A percentile compares a stretch with the other conserved stretches of the same genome.
Conservation (phyloP, 768 basidiomycete genomes). For the Leucogyrophana mollusca region DNA sequence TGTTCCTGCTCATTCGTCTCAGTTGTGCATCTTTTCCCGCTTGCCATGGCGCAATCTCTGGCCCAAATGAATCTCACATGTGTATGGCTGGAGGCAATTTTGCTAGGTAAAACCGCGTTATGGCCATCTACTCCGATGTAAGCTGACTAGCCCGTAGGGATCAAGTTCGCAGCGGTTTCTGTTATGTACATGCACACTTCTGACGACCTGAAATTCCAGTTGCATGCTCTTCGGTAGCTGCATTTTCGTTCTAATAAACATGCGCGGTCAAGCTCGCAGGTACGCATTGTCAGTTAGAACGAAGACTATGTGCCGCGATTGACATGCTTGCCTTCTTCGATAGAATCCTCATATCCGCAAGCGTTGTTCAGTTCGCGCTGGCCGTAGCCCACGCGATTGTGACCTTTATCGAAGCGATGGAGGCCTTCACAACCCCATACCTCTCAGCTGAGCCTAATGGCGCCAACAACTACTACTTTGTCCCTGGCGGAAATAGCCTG, state of each 20-base stretch:
- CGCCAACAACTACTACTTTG: neutral
- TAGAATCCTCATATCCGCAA: slow-evolving; percentile 11
- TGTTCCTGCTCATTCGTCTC: too few species aligned
- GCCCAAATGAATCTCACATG: slow-evolving; percentile 6
- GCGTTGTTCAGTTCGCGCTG: slow-evolving; percentile 15
- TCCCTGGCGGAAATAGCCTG: slow-evolving; percentile 1
- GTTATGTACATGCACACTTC: too few species aligned
- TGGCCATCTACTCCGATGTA: too few species aligned
- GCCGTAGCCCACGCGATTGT: slow-evolving; percentile 8
- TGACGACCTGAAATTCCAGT: neutral
- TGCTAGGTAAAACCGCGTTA: slow-evolving; percentile 18
- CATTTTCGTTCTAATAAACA: neutral
- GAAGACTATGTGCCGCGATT: neutral
- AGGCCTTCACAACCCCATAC: neutral
- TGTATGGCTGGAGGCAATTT: slow-evolving; percentile 10
- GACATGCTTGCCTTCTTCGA: neutral
- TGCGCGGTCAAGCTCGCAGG: neutral
- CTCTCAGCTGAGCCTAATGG: slow-evolving; percentile 4
- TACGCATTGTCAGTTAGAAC: neutral
- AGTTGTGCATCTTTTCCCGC: too few species aligned
- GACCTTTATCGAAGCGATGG: slow-evolving; percentile 11
- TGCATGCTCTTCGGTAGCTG: slow-evolving; percentile 3
- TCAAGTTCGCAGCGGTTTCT: too few species aligned
- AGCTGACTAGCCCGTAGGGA: too few species aligned
- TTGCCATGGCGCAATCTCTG: slow-evolving; percentile 8